Conservation (phyloP, 208 protist genomes). For the Acanthamoeba royreba region DNA sequence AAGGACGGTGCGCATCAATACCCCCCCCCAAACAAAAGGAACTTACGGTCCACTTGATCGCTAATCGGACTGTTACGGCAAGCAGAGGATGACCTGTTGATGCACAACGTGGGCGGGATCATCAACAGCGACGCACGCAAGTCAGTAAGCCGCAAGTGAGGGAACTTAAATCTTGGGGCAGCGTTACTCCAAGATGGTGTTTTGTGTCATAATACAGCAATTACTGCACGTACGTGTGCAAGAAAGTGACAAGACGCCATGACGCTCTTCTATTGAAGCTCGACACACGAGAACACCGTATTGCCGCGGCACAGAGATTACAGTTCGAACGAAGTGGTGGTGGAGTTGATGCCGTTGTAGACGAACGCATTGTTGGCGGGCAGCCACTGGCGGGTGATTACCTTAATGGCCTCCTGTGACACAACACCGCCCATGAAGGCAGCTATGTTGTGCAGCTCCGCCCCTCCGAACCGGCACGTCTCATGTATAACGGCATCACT, state of each 20-base stretch:
- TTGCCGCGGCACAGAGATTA: no score
- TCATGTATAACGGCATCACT: constrained; percentile 77
- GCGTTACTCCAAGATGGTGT: no score
- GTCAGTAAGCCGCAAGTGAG: neutral
- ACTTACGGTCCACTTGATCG: no score
- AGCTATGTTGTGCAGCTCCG: constrained; percentile 88
- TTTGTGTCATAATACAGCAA: no score
- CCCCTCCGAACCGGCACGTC: constrained; percentile 79
- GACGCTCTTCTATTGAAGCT: no score
- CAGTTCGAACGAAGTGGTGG: constrained; percentile 21
- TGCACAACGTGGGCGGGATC: neutral
- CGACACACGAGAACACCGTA: no score
- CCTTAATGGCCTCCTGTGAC: constrained; percentile 94
- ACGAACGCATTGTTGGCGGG: constrained; percentile 88
- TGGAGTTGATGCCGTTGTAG: constrained; percentile 86
- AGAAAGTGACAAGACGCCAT: no score
- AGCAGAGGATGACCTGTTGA: neutral
- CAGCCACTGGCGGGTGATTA: constrained; percentile 89
- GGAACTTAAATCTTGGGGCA: no score
- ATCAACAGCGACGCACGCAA: neutral
- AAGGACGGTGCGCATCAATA: no score
- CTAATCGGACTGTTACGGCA: no score
- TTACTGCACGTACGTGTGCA: no score
- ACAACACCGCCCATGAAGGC: constrained; percentile 90
- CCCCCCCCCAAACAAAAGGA: no score